These are phyloP conservation scores for Mycena vitilis DNA, from an alignment of 768 basidiomycete genomes.

Conservation along the genomic window DNA sequence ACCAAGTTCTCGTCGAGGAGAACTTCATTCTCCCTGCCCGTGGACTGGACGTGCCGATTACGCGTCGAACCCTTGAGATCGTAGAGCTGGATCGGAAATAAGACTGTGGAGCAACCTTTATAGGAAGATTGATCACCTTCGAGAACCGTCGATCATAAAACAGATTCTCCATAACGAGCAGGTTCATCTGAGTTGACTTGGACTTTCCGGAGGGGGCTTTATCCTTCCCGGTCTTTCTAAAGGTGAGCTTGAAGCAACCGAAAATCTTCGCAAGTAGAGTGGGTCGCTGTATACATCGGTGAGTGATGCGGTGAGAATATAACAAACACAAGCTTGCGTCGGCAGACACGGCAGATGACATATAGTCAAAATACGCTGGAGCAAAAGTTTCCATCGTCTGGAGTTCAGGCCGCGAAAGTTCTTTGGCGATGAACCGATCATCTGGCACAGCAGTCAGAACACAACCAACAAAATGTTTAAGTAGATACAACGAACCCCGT, in stretches of 20 bases:
- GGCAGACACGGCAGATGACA: conserved; percentile 91
- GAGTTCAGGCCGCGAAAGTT: conserved; percentile 89
- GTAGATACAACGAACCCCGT: conserved; percentile 65
- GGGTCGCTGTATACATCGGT: conserved; percentile 71
- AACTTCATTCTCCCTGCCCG: conserved; percentile 92
- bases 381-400: conserved; percentile 98
- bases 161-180: conserved; percentile 97
- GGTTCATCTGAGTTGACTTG: conserved; percentile 91
- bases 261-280: conserved; percentile 97
- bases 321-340: conserved; percentile 63
- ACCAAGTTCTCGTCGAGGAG: conserved; percentile 96
- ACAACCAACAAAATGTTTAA: not conserved
- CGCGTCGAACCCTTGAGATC: conserved; percentile 97
- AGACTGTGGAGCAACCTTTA: conserved; percentile 51
- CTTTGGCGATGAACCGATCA: conserved; percentile 98
- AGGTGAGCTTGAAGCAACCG: conserved; percentile 95
- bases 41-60: conserved; percentile 92
- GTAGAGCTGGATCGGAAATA: conserved; percentile 68
- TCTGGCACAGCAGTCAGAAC: conserved; percentile 60
- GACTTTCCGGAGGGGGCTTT: conserved; percentile 66
- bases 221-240: conserved; percentile 83
- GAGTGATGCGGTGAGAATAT: conserved; percentile 21
- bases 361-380: conserved; percentile 97
- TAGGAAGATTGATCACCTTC: conserved; percentile 62
- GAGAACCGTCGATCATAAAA: conserved; percentile 94